These are phyloP conservation scores for Dipodascus geniculatus DNA, from an alignment of 805 yeast genomes.

Conservation along the genomic window DNA sequence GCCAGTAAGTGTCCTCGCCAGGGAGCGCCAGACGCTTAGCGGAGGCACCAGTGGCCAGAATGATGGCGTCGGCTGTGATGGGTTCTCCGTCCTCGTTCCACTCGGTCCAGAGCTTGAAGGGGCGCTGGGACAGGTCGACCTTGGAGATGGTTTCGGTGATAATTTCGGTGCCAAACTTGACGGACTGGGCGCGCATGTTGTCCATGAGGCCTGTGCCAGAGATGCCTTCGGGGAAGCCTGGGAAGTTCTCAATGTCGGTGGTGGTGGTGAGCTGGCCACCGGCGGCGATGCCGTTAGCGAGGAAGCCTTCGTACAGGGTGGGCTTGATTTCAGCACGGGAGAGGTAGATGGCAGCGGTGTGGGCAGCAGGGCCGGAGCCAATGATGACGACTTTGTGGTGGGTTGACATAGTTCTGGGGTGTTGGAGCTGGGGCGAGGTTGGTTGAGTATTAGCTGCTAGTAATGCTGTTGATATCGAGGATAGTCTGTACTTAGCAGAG, in stretches of 20 bases:
- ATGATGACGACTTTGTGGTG: slow-evolving; percentile 27
- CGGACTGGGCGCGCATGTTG: slow-evolving; percentile 81
- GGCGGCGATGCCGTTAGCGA: slow-evolving; percentile 97
- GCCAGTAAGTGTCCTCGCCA: slow-evolving; percentile 98
- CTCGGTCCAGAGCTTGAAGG: slow-evolving; percentile 96
- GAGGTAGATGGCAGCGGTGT: slow-evolving; percentile 95
- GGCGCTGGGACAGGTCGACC: slow-evolving; percentile 76
- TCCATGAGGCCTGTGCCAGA: slow-evolving; percentile 87
- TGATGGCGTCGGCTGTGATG: slow-evolving; percentile 81
- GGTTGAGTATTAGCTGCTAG: neutral
- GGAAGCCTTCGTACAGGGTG: slow-evolving; percentile 85
- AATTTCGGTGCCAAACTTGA: slow-evolving; percentile 81
- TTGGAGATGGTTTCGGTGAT: slow-evolving; percentile 92
- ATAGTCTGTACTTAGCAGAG: neutral
- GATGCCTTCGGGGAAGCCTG: slow-evolving; percentile 94
- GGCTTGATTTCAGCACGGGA: slow-evolving; percentile 96
- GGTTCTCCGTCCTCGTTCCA: slow-evolving; percentile 88
- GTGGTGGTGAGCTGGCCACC: slow-evolving; percentile 99
- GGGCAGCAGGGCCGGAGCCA: slow-evolving; percentile 99
- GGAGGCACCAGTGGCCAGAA: slow-evolving; percentile 95
- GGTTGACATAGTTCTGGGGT: slow-evolving; percentile 5
- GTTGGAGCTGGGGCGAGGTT: slow-evolving; percentile 2
- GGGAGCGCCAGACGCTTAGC: slow-evolving; percentile 90
- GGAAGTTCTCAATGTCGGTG: slow-evolving; percentile 97
- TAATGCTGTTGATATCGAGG: neutral